Evolutionary conservation across 176 grass and related monocot species (phyloP), one percentile per base, ranked within the genome.

Genomic region (Rhynchospora tenuis): DNA sequence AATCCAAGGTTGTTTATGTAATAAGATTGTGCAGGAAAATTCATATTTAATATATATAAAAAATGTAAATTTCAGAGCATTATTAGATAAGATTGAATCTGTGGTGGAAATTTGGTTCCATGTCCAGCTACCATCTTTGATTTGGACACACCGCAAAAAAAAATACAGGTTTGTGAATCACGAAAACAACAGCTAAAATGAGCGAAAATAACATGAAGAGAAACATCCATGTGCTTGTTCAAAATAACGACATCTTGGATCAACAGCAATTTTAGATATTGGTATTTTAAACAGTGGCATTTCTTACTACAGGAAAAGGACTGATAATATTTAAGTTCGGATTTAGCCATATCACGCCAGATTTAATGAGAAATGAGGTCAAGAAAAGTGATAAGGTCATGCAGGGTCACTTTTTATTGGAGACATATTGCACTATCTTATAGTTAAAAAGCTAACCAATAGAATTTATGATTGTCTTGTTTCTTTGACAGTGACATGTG

Each of bases 101-200:
- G 23, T 82, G 59, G 59, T 65, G 17, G 19, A 63, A 63, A 65
- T 14, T 46, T 26, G 50, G 79, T 81, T 65, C 6, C 59, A 65
- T 24, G 22, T 48, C 59, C 55, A 81, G 13, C 58, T 67, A 64
- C 23, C 12, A 28, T 82, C 54, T 64, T 67, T 82, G 80, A 82
- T 82, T 45, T 67, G 24, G 80, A 82, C 80, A 43, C 78, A 52
- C n/a, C 43, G 16, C 79, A 82, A 82, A 82, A 67, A 28, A 69
- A n/a, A 44, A 62, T 8, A 50, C 46, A 67, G 4, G 23, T 50
- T 20, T 17, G 11, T 8, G 1, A 46, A 7, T 65, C 42, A 27
- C 29, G 20, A 82, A 82, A 67, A 65, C 3, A 66, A 82, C 42
- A 64, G 33, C 22, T 64, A 51, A 52, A 67, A 64, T 46, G 33